Evolutionary conservation across 202 grass and related monocot species (phyloP).

Genomic region (Panicum virgatum): DNA sequence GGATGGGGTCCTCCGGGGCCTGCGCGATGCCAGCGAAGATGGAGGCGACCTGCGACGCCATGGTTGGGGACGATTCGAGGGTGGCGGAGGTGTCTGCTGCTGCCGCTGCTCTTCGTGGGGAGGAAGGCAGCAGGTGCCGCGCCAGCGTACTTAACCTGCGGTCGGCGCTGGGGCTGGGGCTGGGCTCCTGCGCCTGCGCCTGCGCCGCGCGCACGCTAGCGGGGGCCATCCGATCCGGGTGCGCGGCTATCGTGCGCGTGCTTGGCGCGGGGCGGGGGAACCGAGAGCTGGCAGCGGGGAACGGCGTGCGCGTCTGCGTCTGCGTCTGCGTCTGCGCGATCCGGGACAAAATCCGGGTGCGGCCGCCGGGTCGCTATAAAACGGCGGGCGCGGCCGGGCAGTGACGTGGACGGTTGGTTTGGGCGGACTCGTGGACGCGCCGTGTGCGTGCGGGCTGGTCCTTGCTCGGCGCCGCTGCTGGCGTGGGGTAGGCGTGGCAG

Average conservation of each 20-base stretch:
- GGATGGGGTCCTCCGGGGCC: slow-evolving; percentile 94
- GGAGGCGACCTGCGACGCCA: slow-evolving; percentile 66
- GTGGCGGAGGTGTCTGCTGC: slow-evolving; percentile 3
- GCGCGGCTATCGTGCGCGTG: slow-evolving; percentile 23
- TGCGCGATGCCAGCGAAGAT: slow-evolving; percentile 66
- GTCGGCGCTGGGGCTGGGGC: slow-evolving; percentile 36
- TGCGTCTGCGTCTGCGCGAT: not conserved
- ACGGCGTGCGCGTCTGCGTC: not conserved
- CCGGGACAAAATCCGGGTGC: slow-evolving; percentile 17
- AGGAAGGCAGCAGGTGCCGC: slow-evolving; percentile 59
- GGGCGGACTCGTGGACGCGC: not conserved
- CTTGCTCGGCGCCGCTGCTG: slow-evolving; percentile 1
- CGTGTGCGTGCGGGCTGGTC: not conserved
- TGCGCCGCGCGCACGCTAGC: slow-evolving; percentile 47
- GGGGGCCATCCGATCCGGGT: slow-evolving; percentile 34
- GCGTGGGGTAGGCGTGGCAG: not conserved
- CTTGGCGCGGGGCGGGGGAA: not conserved
- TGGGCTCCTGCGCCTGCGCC: not conserved
- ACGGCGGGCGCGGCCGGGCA: slow-evolving; percentile 22
- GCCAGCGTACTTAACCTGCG: slow-evolving; percentile 78
- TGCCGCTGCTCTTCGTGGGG: slow-evolving; percentile 33
- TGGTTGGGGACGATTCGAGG: slow-evolving; percentile 46
- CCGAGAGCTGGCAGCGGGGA: not conserved
- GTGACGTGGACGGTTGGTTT: slow-evolving; percentile 43
- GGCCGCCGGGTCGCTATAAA: slow-evolving; percentile 45